Conservation (phyloP, 75 land plant species). For the Pseudotsuga menziesii region DNA sequence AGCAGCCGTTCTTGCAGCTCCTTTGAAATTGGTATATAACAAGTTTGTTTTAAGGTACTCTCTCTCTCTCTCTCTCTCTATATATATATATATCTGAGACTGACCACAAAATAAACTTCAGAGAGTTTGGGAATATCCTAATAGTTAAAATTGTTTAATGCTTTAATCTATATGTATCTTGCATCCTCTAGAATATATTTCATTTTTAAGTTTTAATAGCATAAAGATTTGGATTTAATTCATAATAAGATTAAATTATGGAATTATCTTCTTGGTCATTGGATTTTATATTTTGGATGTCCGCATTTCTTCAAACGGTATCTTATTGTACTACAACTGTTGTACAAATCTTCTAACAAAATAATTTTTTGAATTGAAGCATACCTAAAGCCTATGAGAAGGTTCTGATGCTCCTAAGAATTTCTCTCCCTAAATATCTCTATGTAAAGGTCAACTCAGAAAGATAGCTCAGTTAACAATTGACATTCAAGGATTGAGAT, state of each 20-base stretch:
- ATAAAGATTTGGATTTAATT: neutral
- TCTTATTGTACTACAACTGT: neutral
- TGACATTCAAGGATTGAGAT: too few relatives aligned
- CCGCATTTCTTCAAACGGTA: neutral
- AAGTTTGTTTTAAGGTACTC: constrained; percentile 53
- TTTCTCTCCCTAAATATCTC: neutral
- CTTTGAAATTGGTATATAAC: constrained; percentile 75
- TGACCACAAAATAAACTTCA: neutral
- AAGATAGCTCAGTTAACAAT: neutral
- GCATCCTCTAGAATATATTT: neutral
- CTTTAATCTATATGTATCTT: neutral
- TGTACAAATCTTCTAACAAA: neutral
- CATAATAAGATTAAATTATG: neutral
- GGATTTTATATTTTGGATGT: neutral
- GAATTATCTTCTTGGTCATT: neutral
- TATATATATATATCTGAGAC: neutral
- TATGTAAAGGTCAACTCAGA: neutral
- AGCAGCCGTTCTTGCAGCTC: constrained; percentile 78
- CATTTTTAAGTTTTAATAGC: neutral
- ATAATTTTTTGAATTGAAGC: neutral
- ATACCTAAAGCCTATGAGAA: neutral
- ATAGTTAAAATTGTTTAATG: neutral
- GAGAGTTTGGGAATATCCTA: neutral
- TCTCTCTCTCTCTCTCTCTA: neutral
- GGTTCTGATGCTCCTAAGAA: neutral